Evolutionary conservation across 1,284 basidiomycete species (phyloP), one percentile per base, ranked within the genome.

Genomic region (Erythrobasidium hasegawianum): DNA sequence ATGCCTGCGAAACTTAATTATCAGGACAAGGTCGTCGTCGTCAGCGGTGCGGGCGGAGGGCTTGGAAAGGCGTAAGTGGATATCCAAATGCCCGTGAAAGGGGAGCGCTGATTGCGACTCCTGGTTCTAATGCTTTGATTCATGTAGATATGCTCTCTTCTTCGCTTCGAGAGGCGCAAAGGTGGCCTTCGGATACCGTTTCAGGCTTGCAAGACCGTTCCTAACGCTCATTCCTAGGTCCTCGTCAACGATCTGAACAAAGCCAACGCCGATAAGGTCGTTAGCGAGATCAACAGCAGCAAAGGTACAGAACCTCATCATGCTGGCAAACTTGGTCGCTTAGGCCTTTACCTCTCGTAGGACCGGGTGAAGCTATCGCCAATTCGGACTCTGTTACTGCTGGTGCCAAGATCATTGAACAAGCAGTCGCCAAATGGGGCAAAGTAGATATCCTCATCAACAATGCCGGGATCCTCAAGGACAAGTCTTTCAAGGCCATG

Each of bases 1-100:
- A 33, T 33, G 33, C 33, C 33, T 33, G 33, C 33, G 33, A 33
- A 33, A 26, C 47, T 89, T 24, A 87, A 86, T 5, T 97, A 95
- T 84, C 88, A 91, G 80, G 88, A 87, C 71, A 90, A 96, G 69
- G 93, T 91, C 41, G 90, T 94, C 71, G 84, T 99, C 72, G 81
- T 98, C 71, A 99, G 96, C 55, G 96, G 96, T 65, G 94, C 92
- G 61, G 96, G 96, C 38, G 91, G 92, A 70, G 95, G 96, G 40
- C 83, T 98, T 24, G 95, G 95, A 60, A 87, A 85, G 80, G 84
- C 88, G 89, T 97, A 75, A 10, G 61, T 57, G 7, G 10, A 4
- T 22, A 10, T 41, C n/a, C 52, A 24, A n/a, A 24, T 14, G 18
- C 4, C 7, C n/a, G 29, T 62, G 24, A 26, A 60, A 24, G 33